These are phyloP conservation scores for Ascochyta fabae DNA, from an alignment of 2,329 filamentous ascomycete genomes.

Conservation along the genomic window DNA sequence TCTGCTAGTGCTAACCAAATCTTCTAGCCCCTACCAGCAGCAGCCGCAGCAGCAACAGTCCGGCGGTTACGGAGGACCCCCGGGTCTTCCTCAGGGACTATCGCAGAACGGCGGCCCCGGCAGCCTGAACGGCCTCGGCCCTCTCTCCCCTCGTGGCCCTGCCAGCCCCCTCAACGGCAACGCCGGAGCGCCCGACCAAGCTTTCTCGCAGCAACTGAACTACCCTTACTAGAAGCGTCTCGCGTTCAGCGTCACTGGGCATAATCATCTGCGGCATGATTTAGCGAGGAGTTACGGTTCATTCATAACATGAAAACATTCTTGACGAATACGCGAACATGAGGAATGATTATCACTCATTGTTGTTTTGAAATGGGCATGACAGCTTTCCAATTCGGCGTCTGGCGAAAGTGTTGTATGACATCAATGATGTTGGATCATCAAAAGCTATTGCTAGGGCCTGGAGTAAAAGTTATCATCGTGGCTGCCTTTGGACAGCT, in stretches of 20 bases:
- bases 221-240: constrained; percentile 18
- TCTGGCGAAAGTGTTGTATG: constrained; percentile 36
- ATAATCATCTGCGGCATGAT: constrained; percentile 20
- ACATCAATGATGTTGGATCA: constrained; percentile 9
- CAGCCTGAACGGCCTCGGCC: constrained; percentile 16
- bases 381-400: constrained; percentile 38
- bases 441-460: constrained; percentile 9
- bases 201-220: constrained; percentile 43
- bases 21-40: constrained; percentile 15
- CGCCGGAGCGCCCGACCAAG: constrained; percentile 41
- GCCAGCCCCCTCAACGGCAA: constrained; percentile 36
- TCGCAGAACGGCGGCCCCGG: constrained; percentile 18
- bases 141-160: constrained; percentile 16
- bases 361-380: constrained; percentile 17
- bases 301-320: constrained; percentile 21
- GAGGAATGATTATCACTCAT: constrained; percentile 13
- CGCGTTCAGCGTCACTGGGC: constrained; percentile 20
- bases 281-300: constrained; percentile 20
- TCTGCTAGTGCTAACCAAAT: constrained; percentile 1
- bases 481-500: constrained; percentile 4
- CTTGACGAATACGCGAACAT: constrained; percentile 16
- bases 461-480: constrained; percentile 12
- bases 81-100: constrained; percentile 15
- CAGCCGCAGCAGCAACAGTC: constrained; percentile 17
- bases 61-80: constrained; percentile 13